phyloP scores from a whole-genome alignment of 768 basidiomycete species.

The Naganishia onofrii region DNA sequence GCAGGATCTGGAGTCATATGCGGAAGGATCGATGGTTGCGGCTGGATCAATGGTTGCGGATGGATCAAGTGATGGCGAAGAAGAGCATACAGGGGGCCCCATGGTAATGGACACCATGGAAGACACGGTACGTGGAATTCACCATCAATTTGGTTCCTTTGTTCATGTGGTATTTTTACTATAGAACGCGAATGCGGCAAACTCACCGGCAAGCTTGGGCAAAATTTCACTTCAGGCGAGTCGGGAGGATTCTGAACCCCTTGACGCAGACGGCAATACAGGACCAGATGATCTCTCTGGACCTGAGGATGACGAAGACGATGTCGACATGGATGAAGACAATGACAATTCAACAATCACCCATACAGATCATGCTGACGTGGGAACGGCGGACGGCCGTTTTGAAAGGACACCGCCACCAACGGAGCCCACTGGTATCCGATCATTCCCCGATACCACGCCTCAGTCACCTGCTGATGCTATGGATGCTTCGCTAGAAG shows the following conservation, averaged over 20 bases:
- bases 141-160: neutral
- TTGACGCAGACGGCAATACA: neutral
- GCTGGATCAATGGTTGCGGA: neutral
- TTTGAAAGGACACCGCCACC: neutral
- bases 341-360: neutral
- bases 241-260: neutral
- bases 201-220: neutral
- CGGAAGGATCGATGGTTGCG: slow-evolving; percentile 6
- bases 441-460: neutral
- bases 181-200: neutral
- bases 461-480: neutral
- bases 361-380: neutral
- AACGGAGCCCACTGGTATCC: neutral
- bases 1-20: slow-evolving; percentile 21
- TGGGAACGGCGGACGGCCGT: neutral
- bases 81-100: neutral
- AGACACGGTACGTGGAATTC: neutral
- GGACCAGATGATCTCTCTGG: neutral
- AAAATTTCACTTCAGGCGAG: neutral
- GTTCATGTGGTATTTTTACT: neutral
- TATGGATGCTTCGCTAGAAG: slow-evolving; percentile 1
- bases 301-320: neutral
- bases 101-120: neutral
- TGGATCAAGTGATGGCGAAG: neutral
- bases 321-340: slow-evolving; percentile 23